Conservation (phyloP, 139 green algal species). For the Zygnema circumcarinatum region DNA sequence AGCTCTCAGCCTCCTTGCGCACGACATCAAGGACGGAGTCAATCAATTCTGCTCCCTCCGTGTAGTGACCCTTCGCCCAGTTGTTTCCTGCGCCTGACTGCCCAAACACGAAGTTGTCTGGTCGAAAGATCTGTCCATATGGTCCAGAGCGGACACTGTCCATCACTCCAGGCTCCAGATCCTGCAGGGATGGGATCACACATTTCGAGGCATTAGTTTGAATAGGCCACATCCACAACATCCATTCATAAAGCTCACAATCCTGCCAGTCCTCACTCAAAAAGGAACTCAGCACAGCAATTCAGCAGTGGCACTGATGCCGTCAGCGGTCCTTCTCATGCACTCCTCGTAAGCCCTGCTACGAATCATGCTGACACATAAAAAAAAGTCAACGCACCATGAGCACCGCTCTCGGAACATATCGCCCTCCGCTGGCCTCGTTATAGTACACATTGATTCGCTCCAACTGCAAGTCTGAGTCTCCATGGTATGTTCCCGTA, state of each 20-base stretch:
- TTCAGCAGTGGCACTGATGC: too few relatives aligned
- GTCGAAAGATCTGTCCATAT: slow-evolving; percentile 94
- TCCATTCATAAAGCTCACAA: too few relatives aligned
- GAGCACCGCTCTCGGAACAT: slow-evolving; percentile 95
- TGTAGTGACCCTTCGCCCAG: slow-evolving; percentile 99
- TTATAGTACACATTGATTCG: slow-evolving; percentile 99
- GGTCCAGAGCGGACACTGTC: slow-evolving; percentile 94
- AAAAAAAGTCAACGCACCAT: slow-evolving; percentile 67
- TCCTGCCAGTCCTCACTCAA: too few relatives aligned
- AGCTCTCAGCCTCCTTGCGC: slow-evolving; percentile 97
- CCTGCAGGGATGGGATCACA: too few relatives aligned
- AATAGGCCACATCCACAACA: too few relatives aligned
- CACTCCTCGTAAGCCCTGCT: too few relatives aligned
- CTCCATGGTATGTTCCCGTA: slow-evolving; percentile 91
- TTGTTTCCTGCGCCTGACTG: slow-evolving; percentile 98
- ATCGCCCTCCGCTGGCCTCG: slow-evolving; percentile 95
- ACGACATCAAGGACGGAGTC: slow-evolving; percentile 98
- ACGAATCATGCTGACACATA: too few relatives aligned
- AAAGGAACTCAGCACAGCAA: too few relatives aligned
- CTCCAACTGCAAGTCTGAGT: slow-evolving; percentile 97
- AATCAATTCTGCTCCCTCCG: slow-evolving; percentile 97
- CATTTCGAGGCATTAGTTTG: too few relatives aligned
- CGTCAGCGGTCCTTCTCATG: too few relatives aligned
- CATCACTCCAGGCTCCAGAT: slow-evolving; percentile 96
- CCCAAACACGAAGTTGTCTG: slow-evolving; percentile 98